Evolutionary conservation across 2,329 filamentous ascomycete species (phyloP), one percentile per base, ranked within the genome.

Genomic region (Trichoderma sp.): DNA sequence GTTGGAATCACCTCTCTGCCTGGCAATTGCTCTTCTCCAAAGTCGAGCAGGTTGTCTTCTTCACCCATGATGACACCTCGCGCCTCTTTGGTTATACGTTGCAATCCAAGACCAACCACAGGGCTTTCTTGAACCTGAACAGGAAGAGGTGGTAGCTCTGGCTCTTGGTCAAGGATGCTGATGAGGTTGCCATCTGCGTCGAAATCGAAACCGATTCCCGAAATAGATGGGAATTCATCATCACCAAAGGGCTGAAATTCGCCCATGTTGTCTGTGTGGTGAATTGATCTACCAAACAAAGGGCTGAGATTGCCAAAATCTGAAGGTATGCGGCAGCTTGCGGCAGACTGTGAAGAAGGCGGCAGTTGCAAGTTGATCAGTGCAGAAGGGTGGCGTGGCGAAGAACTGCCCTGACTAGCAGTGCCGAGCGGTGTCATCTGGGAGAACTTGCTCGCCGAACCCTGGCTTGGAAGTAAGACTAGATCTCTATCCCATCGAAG

Each of bases 121-220:
- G 68, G 6, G 3, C 29, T 64, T 33, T 18, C 50, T 3, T 67
- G 62, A 6, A 72, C 50, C 1, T 67, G 62, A 6, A 72, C 77
- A 41, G 82, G 84, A 31, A 88, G 80, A 21, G 80, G 80, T 41
- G 88, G 88, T 38, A 90, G 81, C 45, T 87, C 85, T 24, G 82
- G 82, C 63, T 88, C 86, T 21, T 85, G 80, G 18, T 87, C 85
- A 14, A 82, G 76, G 4, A 85, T 77, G 29, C 83, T 83, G 56
- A 88, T 78, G 45, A 90, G 80, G 75, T 89, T 89, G 50, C 89
- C 89, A 11, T 89, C 81, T 29, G 82, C 85, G 76, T 89, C 88
- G 71, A 90, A 86, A n/a, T 86, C 84, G 31, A 90, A 82, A 3
- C 85, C 86, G 78, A 87, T 84, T 31, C 86, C 85, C 0, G 82